phyloP scores from a whole-genome alignment of 1,284 basidiomycete species.

The Bondarzewia mesenterica region DNA sequence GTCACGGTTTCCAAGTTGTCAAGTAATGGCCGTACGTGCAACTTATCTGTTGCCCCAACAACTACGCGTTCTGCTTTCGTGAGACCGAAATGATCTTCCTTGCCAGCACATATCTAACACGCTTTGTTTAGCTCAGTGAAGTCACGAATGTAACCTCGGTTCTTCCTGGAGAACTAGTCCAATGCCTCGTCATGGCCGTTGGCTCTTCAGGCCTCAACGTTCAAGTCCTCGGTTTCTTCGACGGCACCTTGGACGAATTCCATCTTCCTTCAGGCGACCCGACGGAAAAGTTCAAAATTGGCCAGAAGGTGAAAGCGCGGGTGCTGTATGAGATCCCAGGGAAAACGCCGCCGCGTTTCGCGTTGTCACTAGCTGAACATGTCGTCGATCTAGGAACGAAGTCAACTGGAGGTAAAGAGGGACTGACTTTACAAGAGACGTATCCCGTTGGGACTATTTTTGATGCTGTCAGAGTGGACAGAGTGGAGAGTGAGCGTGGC shows the following conservation, averaged over 20 bases:
- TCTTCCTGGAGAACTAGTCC: conserved; percentile 84
- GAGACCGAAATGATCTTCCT: conserved; percentile 19
- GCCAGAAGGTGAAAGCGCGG: conserved; percentile 84
- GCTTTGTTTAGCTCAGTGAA: conserved; percentile 51
- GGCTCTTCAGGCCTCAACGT: conserved; percentile 78
- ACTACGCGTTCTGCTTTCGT: conserved; percentile 46
- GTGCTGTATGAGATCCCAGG: conserved; percentile 79
- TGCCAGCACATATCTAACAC: conserved; percentile 7
- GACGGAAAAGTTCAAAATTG: conserved; percentile 61
- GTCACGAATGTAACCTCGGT: conserved; percentile 77
- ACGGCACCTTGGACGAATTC: conserved; percentile 82
- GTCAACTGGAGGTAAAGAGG: conserved; percentile 19
- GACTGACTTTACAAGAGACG: conserved; percentile 38
- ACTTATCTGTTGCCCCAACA: conserved; percentile 43
- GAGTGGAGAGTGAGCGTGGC: conserved; percentile 79
- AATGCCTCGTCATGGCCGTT: conserved; percentile 78
- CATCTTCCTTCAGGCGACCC: conserved; percentile 56
- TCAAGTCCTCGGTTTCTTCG: conserved; percentile 90
- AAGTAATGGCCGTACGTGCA: conserved; percentile 65
- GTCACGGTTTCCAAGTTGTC: conserved; percentile 57
- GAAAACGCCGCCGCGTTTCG: conserved; percentile 70
- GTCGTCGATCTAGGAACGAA: conserved; percentile 49
- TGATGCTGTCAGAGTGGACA: conserved; percentile 63
- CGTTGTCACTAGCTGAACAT: conserved; percentile 72
- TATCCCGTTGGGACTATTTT: conserved; percentile 73